These are phyloP conservation scores for Monilinia polystroma DNA, from an alignment of 2,329 filamentous ascomycete species.

Conservation along the genomic window DNA sequence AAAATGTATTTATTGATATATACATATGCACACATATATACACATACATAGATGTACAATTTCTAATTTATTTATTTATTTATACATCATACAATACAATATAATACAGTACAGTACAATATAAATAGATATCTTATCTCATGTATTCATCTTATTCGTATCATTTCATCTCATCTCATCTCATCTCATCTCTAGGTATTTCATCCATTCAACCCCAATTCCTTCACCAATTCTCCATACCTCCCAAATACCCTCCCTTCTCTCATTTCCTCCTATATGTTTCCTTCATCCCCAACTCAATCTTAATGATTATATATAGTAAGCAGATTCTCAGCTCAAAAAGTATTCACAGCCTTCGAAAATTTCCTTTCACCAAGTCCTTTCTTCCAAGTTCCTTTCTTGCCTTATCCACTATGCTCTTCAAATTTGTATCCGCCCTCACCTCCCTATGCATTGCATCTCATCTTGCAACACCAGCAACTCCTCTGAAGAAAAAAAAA, in stretches of 20 bases:
- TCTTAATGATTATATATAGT: slow-evolving; percentile 23
- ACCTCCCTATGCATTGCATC: background rate
- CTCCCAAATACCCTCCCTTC: background rate
- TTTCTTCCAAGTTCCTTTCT: background rate
- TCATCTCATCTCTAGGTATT: slow-evolving; percentile 13
- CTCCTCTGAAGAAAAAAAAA: slow-evolving; percentile 4
- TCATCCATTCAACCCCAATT: background rate
- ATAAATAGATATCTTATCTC: slow-evolving; percentile 13
- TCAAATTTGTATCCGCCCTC: background rate
- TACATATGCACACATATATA: no score
- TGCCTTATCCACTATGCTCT: background rate
- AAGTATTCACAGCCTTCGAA: slow-evolving; percentile 18
- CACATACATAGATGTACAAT: background rate
- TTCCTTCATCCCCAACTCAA: background rate
- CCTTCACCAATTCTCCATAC: background rate
- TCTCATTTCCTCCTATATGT: background rate
- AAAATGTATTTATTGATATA: no score
- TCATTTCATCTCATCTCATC: slow-evolving; percentile 16
- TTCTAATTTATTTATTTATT: background rate
- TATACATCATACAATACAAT: slow-evolving; percentile 3
- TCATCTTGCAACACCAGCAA: background rate
- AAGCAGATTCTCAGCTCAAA: slow-evolving; percentile 23
- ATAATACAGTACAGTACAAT: slow-evolving; percentile 4
- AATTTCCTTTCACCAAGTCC: background rate
- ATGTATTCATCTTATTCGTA: slow-evolving; percentile 22